Evolutionary conservation across 1,139 yeast species (phyloP), one percentile per base, ranked within the genome.

Genomic region (Pichia sp.): DNA sequence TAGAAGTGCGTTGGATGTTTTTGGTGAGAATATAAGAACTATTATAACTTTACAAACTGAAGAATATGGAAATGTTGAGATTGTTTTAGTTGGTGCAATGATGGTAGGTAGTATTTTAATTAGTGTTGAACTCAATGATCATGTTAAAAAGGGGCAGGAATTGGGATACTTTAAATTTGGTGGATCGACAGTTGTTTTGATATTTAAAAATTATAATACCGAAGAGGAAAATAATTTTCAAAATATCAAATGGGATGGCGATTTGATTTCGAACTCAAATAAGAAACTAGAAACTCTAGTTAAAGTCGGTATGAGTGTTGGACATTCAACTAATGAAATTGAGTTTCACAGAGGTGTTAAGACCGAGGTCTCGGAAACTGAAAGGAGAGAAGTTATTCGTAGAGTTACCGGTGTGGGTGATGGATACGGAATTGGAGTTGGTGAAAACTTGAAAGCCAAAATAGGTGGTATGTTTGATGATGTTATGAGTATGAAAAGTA

Each of bases 111-210:
- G 96, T 2, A 89, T 83, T 3, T 76, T 88, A 0, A 66, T 90
- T 35, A 82, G 92, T 0, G 82, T 80, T n/a, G 61, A 74, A 45
- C 77, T 74, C 41, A 88, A 87, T 3, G 80, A 80, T 39, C 44
- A 50, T 0, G 73, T 90, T 7, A 59, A 67, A 16, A 72, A 92
- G 47, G 86, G 92, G 8, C 94, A 86, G 42, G 97, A 92, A 60
- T 68, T 92, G 39, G 98, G 98, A 0, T 90, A 87, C 61, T 92
- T 92, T 72, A 87, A 89, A 62, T 92, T 90, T 69, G 98, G 98
- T 16, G 98, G 97, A 0, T 86, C 96, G 0, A 92, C 98, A 0
- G 74, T 88, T 16, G 70, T 92, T 7, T 64, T 85, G 2, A 63
- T 92, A 12, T 74, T 81, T 50, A 74, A 74, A 48, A 46, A 45